Base-by-base conservation (phyloP, 1,139 yeast genomes). In the Petasospora fabianii region DNA sequence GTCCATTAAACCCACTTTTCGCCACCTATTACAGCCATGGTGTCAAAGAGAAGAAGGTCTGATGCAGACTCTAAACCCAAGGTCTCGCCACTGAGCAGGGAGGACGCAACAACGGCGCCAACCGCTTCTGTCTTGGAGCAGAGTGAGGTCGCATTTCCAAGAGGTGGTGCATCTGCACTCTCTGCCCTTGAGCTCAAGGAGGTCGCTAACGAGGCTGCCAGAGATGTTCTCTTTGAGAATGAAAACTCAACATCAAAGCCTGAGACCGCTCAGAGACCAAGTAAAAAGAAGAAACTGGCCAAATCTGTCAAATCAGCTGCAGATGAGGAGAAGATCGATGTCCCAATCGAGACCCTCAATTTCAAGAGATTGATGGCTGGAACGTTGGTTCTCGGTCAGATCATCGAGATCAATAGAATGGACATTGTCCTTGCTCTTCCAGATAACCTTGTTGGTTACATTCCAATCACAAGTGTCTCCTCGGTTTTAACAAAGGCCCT, bases 171-270 rank as follows among this genome's bases (percentile, higher is more conserved):
- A 10, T 75, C 90, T 18, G 86, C 80, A 14, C 73, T 90, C 60
- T 78, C 96, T 3, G 90, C 98, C 5, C 66, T 92, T 50, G 99
- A 92, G 64, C 80, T 87, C 52, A 88, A 88, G 60, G 95, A 88
- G 59, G 94, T 90, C 39, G 81, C 96, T 29, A 88, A 87, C 57
- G 96, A 92, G 61, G 98, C 94, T 32, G 80, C 90, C 24, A 76
- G 76, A 51, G 98, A 92, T 66, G 95, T 85, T 20, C 68, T 86
- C 40, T 84, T 84, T 51, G 90, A 71, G 17, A 62, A 59, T 14
- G 57, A 64, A 20, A 57, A 59, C 32, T 51, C 53, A 2, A 38
- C 48, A 12, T 43, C 53, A 11, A 37, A 36, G 31, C 40, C 56
- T 27, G 58, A 39, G 14, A 39, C 49, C 9, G 68, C 64, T 39